A percentile compares a stretch with the other conserved stretches of the same genome.
phyloP scores from a whole-genome alignment of 1,139 yeast genomes.

The Suhomyces anneliseae region DNA sequence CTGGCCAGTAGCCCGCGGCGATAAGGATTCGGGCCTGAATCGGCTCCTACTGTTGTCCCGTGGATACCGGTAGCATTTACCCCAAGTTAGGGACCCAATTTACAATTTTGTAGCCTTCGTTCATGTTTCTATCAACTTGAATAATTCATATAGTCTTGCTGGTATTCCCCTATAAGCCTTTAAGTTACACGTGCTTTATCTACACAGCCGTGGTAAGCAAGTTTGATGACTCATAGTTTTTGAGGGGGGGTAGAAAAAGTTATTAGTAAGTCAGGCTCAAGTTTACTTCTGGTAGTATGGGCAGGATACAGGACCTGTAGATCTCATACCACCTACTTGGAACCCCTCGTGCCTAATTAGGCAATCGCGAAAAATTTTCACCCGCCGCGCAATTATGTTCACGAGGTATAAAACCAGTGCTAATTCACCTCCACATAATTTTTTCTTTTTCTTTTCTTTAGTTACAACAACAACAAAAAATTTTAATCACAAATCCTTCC shows the following conservation, averaged over 20 bases:
- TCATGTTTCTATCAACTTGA: too few species aligned
- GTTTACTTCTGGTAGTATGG: constrained; percentile 1
- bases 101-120: too few species aligned
- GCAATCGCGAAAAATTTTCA: constrained; percentile 13
- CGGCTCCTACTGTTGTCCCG: not conserved
- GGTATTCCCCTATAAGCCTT: not conserved
- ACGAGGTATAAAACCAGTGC: constrained; percentile 9
- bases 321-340: constrained; percentile 1
- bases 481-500: not conserved
- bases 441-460: constrained; percentile 2
- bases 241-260: not conserved
- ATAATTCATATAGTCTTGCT: too few species aligned
- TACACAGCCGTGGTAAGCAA: not conserved
- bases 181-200: not conserved
- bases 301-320: constrained; percentile 3
- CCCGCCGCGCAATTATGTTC: constrained; percentile 3
- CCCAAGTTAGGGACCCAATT: too few species aligned
- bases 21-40: constrained; percentile 2
- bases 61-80: not conserved
- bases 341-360: constrained; percentile 4
- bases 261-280: constrained; percentile 9
- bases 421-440: constrained; percentile 3
- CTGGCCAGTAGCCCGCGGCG: not conserved
- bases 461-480: constrained; percentile 7
- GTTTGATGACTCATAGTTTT: constrained; percentile 5